phyloP scores from a whole-genome alignment of 768 basidiomycete species.

The Psilocybe azurescens region DNA sequence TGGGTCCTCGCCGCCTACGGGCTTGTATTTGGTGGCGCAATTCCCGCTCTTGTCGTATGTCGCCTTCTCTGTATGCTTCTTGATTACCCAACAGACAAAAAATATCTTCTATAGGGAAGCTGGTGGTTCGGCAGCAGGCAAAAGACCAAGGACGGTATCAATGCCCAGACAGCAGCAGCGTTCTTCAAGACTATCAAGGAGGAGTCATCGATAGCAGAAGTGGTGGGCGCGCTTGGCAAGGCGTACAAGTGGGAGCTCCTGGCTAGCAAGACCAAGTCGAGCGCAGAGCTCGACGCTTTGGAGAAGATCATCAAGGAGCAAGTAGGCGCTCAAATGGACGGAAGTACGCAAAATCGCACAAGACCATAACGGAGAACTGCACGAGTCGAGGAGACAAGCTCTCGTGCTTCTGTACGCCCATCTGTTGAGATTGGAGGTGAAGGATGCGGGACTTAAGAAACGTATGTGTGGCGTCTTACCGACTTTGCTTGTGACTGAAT shows the following conservation, averaged over 20 bases:
- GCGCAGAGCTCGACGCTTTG: constrained; percentile 50
- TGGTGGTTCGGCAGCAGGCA: constrained; percentile 98
- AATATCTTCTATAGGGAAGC: constrained; percentile 54
- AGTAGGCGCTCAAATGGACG: constrained; percentile 58
- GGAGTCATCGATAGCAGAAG: constrained; percentile 71
- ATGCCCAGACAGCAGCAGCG: constrained; percentile 77
- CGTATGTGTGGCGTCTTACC: constrained; percentile 51
- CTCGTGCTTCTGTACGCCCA: constrained; percentile 86
- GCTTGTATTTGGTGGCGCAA: constrained; percentile 81
- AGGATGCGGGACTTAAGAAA: constrained; percentile 57
- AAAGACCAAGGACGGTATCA: constrained; percentile 91
- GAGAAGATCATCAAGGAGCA: constrained; percentile 55
- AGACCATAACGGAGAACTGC: constrained; percentile 39
- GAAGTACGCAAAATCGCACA: constrained; percentile 49
- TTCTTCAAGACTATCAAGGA: constrained; percentile 92
- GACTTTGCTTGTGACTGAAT: neutral
- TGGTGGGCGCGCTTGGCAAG: constrained; percentile 72
- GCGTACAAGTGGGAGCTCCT: constrained; percentile 66
- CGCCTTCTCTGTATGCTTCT: neutral
- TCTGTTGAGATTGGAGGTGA: constrained; percentile 69
- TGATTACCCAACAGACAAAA: neutral
- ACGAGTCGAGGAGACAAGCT: constrained; percentile 53
- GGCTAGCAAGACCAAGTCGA: constrained; percentile 30
- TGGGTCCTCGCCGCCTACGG: constrained; percentile 92
- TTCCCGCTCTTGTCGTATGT: constrained; percentile 80